Conservation (phyloP, 495 filamentous ascomycete genomes). For the Podospora sp. region DNA sequence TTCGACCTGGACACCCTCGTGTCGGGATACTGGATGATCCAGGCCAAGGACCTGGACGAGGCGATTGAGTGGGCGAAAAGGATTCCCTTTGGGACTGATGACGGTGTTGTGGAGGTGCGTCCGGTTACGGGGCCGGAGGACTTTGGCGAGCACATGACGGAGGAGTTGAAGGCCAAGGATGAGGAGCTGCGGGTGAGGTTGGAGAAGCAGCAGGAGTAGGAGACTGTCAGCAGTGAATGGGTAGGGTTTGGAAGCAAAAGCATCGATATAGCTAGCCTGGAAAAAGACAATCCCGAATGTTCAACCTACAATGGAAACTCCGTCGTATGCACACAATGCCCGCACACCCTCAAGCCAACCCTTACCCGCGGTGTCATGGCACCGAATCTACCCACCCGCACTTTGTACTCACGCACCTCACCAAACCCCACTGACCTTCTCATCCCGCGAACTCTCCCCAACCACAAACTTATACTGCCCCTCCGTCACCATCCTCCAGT, state of each 20-base stretch:
- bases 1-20: slow-evolving; percentile 17
- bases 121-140: slow-evolving; percentile 21
- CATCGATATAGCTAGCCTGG: background rate
- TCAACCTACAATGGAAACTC: background rate
- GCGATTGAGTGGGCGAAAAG: slow-evolving; percentile 22
- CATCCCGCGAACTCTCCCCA: slow-evolving; percentile 48
- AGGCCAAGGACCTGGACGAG: slow-evolving; percentile 24
- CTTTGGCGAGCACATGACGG: slow-evolving; percentile 24
- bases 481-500: slow-evolving; percentile 73
- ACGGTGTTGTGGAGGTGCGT: slow-evolving; percentile 21
- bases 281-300: background rate
- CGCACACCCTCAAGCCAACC: background rate
- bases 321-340: background rate
- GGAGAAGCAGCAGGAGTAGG: background rate
- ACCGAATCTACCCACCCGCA: too few species aligned
- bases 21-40: slow-evolving; percentile 26
- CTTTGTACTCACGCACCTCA: slow-evolving; percentile 16
- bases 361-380: background rate
- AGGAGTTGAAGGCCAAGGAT: slow-evolving; percentile 8
- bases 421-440: slow-evolving; percentile 38
- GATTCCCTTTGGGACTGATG: slow-evolving; percentile 18
- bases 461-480: slow-evolving; percentile 49
- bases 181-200: background rate
- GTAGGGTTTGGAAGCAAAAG: background rate
- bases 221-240: background rate